Evolutionary conservation across 179 eudicot species (phyloP), one percentile per base, ranked within the genome.

Genomic region (Silene coronaria): DNA sequence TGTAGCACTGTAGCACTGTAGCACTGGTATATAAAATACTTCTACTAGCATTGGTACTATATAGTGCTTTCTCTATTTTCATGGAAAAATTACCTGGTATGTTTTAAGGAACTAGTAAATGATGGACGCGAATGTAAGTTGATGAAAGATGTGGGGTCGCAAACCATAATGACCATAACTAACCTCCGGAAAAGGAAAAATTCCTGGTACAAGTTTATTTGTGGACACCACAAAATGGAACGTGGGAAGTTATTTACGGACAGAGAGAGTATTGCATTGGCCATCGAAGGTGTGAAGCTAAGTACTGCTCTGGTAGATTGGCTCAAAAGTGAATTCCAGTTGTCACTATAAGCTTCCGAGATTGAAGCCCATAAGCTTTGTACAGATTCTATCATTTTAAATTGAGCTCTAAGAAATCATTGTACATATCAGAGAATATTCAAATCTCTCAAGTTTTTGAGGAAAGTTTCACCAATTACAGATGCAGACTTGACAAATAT

Each of bases 401-500:
- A 22, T 1, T 68, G 27, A 4, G 46, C 42, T 65, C 27, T 62
- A 30, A 53, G 63, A 51, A 46, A 28, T 22, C 7, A 53, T 26
- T 51, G 73, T 67, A 57, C 23, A 55, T 69, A 38, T 70, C 75
- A 81, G 21, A 62, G 73, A 23, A 78, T 70, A 28, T 70, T 14
- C 70, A 86, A 70, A 19, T 92, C 87, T 78, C 69, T 84, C 66
- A 95, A 85, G 71, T 89, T 86, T 71, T 77, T 73, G 4, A 92
- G 82, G 75, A 95, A 92, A 6, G 88, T 90, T 74, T 95, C 86
- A 70, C 89, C 96, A 59, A 90, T 48, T 30, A 64, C 16, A 58
- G 97, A 92, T 80, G 85, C 88, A 79, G 84, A 85, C 81, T 92
- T 95, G 24, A 95, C 89, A 78, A 95, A 95, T 66, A 95, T 80